Evolutionary conservation across 2,329 filamentous ascomycete genomes (phyloP), one percentile per base, ranked within the genome.

Genomic region (Rutstroemia sp.): DNA sequence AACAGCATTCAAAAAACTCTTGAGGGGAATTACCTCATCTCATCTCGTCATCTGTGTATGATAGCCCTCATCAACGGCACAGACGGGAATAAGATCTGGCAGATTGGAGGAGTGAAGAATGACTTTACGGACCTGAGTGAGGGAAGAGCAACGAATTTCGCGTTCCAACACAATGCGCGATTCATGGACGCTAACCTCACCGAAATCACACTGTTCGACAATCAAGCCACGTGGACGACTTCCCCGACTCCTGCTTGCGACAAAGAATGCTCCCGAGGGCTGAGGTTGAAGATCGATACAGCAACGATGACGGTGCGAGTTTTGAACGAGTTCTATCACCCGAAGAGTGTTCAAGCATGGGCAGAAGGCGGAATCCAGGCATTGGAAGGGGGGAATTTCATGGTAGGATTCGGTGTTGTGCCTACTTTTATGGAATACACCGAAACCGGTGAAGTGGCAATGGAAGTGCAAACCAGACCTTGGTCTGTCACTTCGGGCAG

Each of bases 361-460:
- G 75, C 74, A 2, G 74, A 77, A 58, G 75, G 74, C 16, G 75
- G 72, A 42, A 67, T 73, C 57, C 75, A 77, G 57, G 58, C 73
- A 10, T 67, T 78, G 6, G 71, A 73, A 19, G 74, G 71, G 49
- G 73, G 72, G 8, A 77, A 79, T 60, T 70, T 72, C 2, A 67
- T 80, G 14, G 69, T 79, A 8, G 76, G 74, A 27, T 81, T 74
- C 71, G 77, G 79, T 10, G 74, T 76, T n/a, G 72, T 71, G 12
- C 75, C 77, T 1, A 73, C 75, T 0, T 75, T 74, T 56, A 77
- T 73, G 12, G 79, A 82, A 62, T 79, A 71, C 63, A 61, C 69
- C 0, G 51, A 63, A 18, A 66, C 71, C 38, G 75, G 75, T 27
- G 66, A 69, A 6, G 64, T 73, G 4, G 65, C 77, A 5, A 73